A percentile compares a stretch with the other conserved stretches of the same genome.
Evolutionary conservation across 345 rosid genomes (phyloP).

Genomic region (Erysimum cheiranthoides): DNA sequence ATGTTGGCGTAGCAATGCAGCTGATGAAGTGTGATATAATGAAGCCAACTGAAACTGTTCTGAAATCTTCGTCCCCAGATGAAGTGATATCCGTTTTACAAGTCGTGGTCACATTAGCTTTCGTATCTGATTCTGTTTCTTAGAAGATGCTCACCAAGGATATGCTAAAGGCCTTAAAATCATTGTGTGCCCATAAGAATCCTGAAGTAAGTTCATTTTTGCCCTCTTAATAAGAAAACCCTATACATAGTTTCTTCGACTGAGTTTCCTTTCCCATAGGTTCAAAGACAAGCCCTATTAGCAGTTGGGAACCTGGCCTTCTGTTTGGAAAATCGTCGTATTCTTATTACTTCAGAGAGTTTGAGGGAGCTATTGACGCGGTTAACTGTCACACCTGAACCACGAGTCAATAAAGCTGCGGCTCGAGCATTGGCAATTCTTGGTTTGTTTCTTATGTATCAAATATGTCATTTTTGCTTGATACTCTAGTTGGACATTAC

Average conservation of each 20-base stretch:
- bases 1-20: constrained; percentile 87
- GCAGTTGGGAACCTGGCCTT: constrained; percentile 97
- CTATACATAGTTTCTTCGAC: constrained; percentile 30
- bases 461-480: constrained; percentile 10
- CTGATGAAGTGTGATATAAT: constrained; percentile 96
- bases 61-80: constrained; percentile 73
- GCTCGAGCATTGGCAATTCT: constrained; percentile 99
- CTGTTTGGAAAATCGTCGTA: constrained; percentile 89
- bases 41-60: constrained; percentile 91
- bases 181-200: constrained; percentile 78
- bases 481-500: constrained; percentile 6
- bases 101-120: constrained; percentile 87
- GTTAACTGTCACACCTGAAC: constrained; percentile 79
- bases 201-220: constrained; percentile 67
- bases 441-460: constrained; percentile 58
- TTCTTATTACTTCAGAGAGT: constrained; percentile 93
- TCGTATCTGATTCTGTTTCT: constrained; percentile 81
- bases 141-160: constrained; percentile 95
- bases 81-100: constrained; percentile 91
- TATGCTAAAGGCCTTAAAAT: constrained; percentile 76
- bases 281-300: constrained; percentile 86
- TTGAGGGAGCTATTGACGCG: constrained; percentile 86
- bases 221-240: constrained; percentile 22
- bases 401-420: constrained; percentile 91
- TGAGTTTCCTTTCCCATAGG: constrained; percentile 55